phyloP scores from a whole-genome alignment of 306 rosid genomes.

The Vigna radiata region DNA sequence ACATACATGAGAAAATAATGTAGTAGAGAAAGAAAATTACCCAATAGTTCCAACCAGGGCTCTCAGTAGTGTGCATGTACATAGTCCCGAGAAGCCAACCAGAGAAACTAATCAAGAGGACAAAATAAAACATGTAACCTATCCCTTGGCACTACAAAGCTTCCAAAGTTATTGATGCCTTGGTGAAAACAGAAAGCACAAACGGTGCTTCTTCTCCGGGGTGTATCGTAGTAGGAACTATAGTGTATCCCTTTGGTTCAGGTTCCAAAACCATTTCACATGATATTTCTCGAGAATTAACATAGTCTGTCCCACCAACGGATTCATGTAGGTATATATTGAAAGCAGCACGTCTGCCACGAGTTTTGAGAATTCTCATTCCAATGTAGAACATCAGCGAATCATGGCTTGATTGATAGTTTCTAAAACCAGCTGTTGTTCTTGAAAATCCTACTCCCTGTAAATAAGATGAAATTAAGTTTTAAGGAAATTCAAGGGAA shows the following conservation, averaged over 20 bases:
- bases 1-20: background rate
- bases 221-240: conserved; percentile 97
- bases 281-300: conserved; percentile 97
- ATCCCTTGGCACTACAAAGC: conserved; percentile 64
- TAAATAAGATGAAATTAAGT: conserved; percentile 35
- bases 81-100: conserved; percentile 64
- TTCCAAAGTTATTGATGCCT: conserved; percentile 91
- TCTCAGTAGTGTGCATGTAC: conserved; percentile 44
- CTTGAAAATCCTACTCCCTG: conserved; percentile 99
- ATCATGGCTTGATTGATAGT: conserved; percentile 98
- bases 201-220: conserved; percentile 99
- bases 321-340: conserved; percentile 97
- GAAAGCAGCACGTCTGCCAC: conserved; percentile 94
- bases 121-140: conserved; percentile 41
- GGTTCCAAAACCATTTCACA: conserved; percentile 99
- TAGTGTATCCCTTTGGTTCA: conserved; percentile 97
- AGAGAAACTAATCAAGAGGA: conserved; percentile 49
- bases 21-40: conserved; percentile 44
- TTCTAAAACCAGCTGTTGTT: conserved; percentile 94
- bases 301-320: conserved; percentile 97
- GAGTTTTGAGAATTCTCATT: conserved; percentile 98
- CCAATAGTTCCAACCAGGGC: conserved; percentile 41
- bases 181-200: conserved; percentile 97
- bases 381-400: conserved; percentile 97
- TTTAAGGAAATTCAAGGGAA: conserved; percentile 19